These are phyloP conservation scores for Henckelia pumila DNA, from an alignment of 257 asterid species.

Conservation along the genomic window DNA sequence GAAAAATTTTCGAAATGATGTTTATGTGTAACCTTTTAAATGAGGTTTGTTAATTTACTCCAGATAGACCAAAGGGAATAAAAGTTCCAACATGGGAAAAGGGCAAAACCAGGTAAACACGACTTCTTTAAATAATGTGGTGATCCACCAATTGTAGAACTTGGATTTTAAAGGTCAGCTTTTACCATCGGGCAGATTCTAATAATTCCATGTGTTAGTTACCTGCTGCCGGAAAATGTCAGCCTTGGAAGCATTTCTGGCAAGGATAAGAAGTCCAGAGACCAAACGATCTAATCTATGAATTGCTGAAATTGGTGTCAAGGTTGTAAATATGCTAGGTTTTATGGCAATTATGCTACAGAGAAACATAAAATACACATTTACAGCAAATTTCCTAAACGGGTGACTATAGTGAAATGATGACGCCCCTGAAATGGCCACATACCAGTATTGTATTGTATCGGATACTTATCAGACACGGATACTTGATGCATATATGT, in stretches of 20 bases:
- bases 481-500: not conserved
- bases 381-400: not conserved
- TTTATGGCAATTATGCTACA: slow-evolving; percentile 13
- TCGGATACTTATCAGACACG: not conserved
- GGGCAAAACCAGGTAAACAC: not conserved
- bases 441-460: not conserved
- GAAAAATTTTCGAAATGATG: not conserved
- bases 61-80: not conserved
- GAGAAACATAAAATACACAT: slow-evolving; percentile 8
- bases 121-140: not conserved
- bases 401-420: not conserved
- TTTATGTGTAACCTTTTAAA: not conserved
- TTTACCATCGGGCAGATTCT: not conserved
- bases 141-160: not conserved
- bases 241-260: slow-evolving; percentile 85
- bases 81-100: not conserved
- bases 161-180: not conserved
- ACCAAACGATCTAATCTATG: slow-evolving; percentile 96
- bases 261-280: slow-evolving; percentile 95
- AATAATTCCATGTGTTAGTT: slow-evolving; percentile 10
- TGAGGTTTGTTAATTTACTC: not conserved
- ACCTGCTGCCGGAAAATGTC: slow-evolving; percentile 93
- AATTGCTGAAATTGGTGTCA: slow-evolving; percentile 63
- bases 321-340: slow-evolving; percentile 35
- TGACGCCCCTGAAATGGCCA: not conserved